Percentiles rank a stretch among this genome's conserved stretches.
Evolutionary conservation across 2,329 filamentous ascomycete species (phyloP).

Genomic region (Verticillium nubilum): DNA sequence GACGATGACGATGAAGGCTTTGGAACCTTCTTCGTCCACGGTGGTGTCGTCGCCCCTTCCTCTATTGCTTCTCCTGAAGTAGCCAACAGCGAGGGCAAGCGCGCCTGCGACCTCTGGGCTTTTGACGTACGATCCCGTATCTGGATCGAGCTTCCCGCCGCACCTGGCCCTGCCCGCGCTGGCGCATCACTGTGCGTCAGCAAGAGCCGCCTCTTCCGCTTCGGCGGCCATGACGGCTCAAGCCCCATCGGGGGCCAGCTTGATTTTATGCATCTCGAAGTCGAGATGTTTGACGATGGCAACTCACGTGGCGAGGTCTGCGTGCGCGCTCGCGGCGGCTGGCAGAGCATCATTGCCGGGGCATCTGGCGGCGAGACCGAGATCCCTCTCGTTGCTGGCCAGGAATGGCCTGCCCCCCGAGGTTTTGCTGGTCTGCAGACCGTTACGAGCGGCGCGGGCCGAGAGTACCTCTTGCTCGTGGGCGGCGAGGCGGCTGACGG

Average conservation of each 20-base stretch:
- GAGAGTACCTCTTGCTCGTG: slow-evolving; percentile 57
- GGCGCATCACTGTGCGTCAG: slow-evolving; percentile 63
- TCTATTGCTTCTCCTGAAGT: background rate
- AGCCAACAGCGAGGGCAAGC: slow-evolving; percentile 56
- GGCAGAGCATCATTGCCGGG: slow-evolving; percentile 42
- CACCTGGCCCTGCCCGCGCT: slow-evolving; percentile 61
- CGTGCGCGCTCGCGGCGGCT: slow-evolving; percentile 44
- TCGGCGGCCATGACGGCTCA: slow-evolving; percentile 73
- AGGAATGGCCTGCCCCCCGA: slow-evolving; percentile 46
- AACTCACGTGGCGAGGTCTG: slow-evolving; percentile 42
- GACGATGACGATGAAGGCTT: slow-evolving; percentile 58
- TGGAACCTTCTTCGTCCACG: slow-evolving; percentile 70
- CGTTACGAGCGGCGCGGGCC: slow-evolving; percentile 52
- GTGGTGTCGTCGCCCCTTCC: slow-evolving; percentile 38
- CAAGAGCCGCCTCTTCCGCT: slow-evolving; percentile 64
- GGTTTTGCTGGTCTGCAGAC: slow-evolving; percentile 50
- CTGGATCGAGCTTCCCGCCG: slow-evolving; percentile 65
- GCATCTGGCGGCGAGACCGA: slow-evolving; percentile 22
- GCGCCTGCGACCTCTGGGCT: slow-evolving; percentile 68
- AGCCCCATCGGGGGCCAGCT: slow-evolving; percentile 65
- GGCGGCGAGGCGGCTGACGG: slow-evolving; percentile 43
- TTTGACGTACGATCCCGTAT: slow-evolving; percentile 60
- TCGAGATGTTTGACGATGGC: slow-evolving; percentile 51
- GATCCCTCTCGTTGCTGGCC: slow-evolving; percentile 24
- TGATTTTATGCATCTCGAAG: slow-evolving; percentile 56